A percentile compares a stretch with the other conserved stretches of the same genome.
These are phyloP conservation scores for Physcomitrellopsis africana DNA, from an alignment of 225 moss, liverwort and hornwort species.

Conservation along the genomic window DNA sequence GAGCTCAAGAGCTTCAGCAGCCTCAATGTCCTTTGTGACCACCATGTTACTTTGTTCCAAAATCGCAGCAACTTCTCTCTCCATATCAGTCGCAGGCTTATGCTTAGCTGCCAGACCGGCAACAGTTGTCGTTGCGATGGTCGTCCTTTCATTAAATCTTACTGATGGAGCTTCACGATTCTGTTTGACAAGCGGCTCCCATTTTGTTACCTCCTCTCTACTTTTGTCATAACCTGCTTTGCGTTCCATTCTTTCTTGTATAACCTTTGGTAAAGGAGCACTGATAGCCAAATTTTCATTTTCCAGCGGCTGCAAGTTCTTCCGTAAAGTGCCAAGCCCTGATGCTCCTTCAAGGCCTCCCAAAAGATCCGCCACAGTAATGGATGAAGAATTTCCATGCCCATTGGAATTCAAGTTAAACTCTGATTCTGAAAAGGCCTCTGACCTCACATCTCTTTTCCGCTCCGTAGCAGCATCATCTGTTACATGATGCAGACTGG, in stretches of 20 bases:
- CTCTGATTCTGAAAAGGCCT: conserved; percentile 85
- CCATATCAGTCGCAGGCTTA: conserved; percentile 73
- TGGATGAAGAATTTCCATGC: conserved; percentile 46
- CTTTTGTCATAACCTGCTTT: conserved; percentile 82
- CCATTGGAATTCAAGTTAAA: conserved; percentile 67
- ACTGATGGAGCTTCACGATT: conserved; percentile 84
- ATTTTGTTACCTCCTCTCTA: conserved; percentile 74
- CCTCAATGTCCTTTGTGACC: conserved; percentile 56
- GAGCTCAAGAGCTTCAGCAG: conserved; percentile 80
- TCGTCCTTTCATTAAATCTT: conserved; percentile 62
- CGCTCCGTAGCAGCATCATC: conserved; percentile 50
- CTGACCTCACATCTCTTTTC: conserved; percentile 71
- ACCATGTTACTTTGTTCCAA: conserved; percentile 69
- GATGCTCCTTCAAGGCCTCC: conserved; percentile 64
- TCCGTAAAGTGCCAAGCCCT: conserved; percentile 76
- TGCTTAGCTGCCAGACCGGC: conserved; percentile 76
- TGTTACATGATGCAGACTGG: conserved; percentile 23
- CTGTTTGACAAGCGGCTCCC: conserved; percentile 76
- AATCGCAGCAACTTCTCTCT: conserved; percentile 76
- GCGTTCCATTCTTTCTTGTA: conserved; percentile 88
- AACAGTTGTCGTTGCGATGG: conserved; percentile 47
- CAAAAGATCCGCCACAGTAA: conserved; percentile 82
- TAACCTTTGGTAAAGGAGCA: conserved; percentile 77
- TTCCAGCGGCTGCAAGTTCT: conserved; percentile 82
- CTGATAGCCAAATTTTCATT: conserved; percentile 57